Conservation (phyloP, 352 stramenopile species). For the Pilasporangium apinafurcum region DNA sequence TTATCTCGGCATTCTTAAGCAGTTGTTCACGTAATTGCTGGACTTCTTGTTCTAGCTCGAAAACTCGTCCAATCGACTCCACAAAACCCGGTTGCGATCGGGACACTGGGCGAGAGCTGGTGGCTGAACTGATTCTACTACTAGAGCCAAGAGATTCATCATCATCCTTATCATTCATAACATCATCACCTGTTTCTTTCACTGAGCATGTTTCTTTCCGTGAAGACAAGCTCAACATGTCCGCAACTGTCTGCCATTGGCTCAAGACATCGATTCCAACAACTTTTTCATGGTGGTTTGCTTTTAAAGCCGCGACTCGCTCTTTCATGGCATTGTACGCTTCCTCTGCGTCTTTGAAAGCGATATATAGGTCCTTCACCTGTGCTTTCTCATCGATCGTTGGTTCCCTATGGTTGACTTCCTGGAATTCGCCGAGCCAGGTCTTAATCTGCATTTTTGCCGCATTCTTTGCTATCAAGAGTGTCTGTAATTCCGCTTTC, state of each 20-base stretch:
- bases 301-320: conserved; percentile 26
- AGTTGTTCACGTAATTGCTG: no score
- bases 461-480: conserved; percentile 33
- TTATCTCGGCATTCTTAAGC: no score
- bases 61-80: background rate
- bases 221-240: conserved; percentile 8
- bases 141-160: no score
- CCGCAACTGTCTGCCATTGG: conserved; percentile 39
- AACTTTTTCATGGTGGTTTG: conserved; percentile 32
- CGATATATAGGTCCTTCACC: conserved; percentile 69
- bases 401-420: conserved; percentile 35
- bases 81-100: conserved; percentile 1
- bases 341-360: conserved; percentile 69
- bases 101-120: background rate
- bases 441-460: conserved; percentile 57
- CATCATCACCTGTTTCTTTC: conserved; percentile 2
- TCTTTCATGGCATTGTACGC: conserved; percentile 38
- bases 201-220: background rate
- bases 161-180: background rate
- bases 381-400: conserved; percentile 74
- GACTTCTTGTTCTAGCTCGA: no score
- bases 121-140: conserved; percentile 1
- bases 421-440: conserved; percentile 58
- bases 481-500: conserved; percentile 24
- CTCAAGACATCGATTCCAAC: conserved; percentile 40